phyloP scores from a whole-genome alignment of 1,284 basidiomycete species.

The Phylloboletellus chloephorus region DNA sequence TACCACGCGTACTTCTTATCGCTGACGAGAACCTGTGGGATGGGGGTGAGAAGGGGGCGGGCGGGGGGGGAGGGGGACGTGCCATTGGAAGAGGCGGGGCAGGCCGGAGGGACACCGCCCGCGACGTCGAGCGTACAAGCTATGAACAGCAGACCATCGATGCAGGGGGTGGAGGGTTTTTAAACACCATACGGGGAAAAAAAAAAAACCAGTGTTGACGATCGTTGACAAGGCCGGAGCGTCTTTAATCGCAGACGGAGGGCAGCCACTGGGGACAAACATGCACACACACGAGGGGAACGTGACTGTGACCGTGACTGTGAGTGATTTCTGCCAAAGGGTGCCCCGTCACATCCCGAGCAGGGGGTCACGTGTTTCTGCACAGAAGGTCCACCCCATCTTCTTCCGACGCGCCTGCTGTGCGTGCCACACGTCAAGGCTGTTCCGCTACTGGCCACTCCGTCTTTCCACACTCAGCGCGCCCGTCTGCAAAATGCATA shows the following conservation, averaged over 20 bases:
- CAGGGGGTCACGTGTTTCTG: conserved; percentile 11
- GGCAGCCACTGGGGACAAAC: conserved; percentile 28
- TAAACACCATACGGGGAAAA: conserved; percentile 37
- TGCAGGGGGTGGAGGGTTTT: conserved; percentile 29
- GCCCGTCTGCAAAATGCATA: too few relatives aligned
- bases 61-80: conserved; percentile 18
- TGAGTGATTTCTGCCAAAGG: conserved; percentile 32
- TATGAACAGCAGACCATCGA: conserved; percentile 35
- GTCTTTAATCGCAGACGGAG: conserved; percentile 32
- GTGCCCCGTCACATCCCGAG: conserved; percentile 4
- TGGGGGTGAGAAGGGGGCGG: conserved; percentile 1
- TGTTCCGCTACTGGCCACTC: conserved; percentile 20
- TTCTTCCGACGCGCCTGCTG: conserved; percentile 15
- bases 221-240: conserved; percentile 41
- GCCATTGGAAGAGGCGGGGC: conserved; percentile 38
- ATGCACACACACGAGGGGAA: conserved; percentile 9
- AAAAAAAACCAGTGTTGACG: conserved; percentile 37
- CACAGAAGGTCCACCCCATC: conserved; percentile 14
- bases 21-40: conserved; percentile 62
- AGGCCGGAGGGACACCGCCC: conserved; percentile 41
- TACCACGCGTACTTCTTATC: conserved; percentile 81
- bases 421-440: conserved; percentile 23
- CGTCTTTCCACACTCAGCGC: conserved; percentile 6
- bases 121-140: conserved; percentile 41
- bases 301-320: conserved; percentile 17